Evolutionary conservation across 192 early-diverging fungal genomes (phyloP).

Genomic region (Backusella macrospora): DNA sequence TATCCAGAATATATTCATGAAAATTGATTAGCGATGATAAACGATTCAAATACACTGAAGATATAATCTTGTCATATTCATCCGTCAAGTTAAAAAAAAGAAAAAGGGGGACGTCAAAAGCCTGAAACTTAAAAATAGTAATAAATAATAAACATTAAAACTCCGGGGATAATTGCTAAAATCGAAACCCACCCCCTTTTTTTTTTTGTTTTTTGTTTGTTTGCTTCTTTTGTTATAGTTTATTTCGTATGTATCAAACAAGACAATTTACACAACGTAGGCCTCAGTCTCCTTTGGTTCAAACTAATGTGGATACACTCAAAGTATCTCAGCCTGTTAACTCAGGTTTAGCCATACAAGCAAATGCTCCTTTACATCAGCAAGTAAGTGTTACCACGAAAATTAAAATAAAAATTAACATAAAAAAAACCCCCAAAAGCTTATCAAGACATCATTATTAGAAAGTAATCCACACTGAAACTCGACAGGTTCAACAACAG

Average conservation of each 20-base stretch:
- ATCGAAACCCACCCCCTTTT: background rate
- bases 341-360: constrained; percentile 5
- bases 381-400: background rate
- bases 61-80: background rate
- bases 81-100: too few relatives aligned
- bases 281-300: constrained; percentile 15
- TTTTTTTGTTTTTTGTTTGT: background rate
- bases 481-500: background rate
- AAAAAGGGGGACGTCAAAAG: too few relatives aligned
- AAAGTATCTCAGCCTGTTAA: background rate
- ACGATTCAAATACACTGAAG: background rate
- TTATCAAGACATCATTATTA: background rate
- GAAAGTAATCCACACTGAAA: background rate
- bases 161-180: background rate
- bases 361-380: constrained; percentile 10
- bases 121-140: background rate
- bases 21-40: too few relatives aligned
- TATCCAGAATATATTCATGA: too few relatives aligned
- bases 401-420: background rate
- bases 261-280: constrained; percentile 21
- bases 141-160: background rate
- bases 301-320: background rate
- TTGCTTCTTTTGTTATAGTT: background rate
- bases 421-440: background rate
- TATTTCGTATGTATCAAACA: constrained; percentile 12